Percentiles rank a stretch among this genome's conserved stretches.
Conservation (phyloP, 768 basidiomycete genomes). For the Cyclocybe cylindracea region DNA sequence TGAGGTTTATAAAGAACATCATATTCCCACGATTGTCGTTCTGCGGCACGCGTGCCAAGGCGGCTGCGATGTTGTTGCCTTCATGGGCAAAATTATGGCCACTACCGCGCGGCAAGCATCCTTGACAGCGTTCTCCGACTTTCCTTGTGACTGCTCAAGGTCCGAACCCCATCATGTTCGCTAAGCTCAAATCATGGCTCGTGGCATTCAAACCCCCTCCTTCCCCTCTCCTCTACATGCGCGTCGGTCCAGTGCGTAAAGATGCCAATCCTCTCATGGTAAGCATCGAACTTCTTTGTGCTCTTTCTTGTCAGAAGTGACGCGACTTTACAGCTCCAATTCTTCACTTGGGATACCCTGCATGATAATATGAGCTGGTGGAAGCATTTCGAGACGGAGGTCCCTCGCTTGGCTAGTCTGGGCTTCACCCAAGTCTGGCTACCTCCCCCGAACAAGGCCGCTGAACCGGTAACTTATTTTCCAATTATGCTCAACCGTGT, state of each 20-base stretch:
- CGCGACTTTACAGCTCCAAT: constrained; percentile 57
- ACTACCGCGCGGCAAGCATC: too few species aligned
- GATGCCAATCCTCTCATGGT: constrained; percentile 71
- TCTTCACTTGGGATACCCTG: constrained; percentile 79
- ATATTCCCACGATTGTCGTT: constrained; percentile 1
- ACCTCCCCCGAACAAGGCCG: constrained; percentile 83
- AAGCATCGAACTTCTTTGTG: not conserved
- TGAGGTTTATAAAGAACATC: constrained; percentile 7
- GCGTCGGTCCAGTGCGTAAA: constrained; percentile 50
- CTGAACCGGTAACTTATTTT: constrained; percentile 46
- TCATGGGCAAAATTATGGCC: not conserved
- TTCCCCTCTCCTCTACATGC: constrained; percentile 57
- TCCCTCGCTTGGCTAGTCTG: constrained; percentile 61
- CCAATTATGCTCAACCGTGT: not conserved
- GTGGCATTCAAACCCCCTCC: constrained; percentile 13
- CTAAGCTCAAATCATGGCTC: constrained; percentile 30
- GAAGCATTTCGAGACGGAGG: constrained; percentile 68
- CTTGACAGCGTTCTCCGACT: not conserved
- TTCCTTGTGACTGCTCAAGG: not conserved
- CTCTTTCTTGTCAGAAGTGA: not conserved
- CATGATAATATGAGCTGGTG: constrained; percentile 74
- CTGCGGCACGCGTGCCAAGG: not conserved
- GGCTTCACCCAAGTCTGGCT: constrained; percentile 85
- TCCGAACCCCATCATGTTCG: constrained; percentile 24
- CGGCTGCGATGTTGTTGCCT: not conserved